Conservation (phyloP, 305 asterid genomes). For the Rubia occidens region DNA sequence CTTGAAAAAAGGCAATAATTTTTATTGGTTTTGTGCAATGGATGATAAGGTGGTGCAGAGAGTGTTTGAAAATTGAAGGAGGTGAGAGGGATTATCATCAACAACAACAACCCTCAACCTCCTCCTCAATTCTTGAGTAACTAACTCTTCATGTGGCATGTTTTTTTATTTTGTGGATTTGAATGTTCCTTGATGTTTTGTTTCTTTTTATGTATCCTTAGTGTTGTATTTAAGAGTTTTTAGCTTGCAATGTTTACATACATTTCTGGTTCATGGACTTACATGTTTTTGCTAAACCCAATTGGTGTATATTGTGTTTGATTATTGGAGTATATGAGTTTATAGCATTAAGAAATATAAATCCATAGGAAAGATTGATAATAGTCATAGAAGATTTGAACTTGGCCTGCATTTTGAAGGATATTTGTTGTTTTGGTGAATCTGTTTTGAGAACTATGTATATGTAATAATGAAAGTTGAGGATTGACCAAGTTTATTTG, state of each 20-base stretch:
- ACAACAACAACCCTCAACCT: slow-evolving; percentile 75
- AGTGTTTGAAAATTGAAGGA: slow-evolving; percentile 83
- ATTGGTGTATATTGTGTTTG: not conserved
- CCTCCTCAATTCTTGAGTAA: slow-evolving; percentile 82
- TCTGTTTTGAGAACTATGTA: not conserved
- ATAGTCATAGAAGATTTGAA: not conserved
- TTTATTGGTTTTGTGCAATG: slow-evolving; percentile 31
- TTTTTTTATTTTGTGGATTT: not conserved
- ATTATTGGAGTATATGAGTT: not conserved
- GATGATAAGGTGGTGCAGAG: slow-evolving; percentile 92
- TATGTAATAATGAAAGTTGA: not conserved
- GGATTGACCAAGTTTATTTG: not conserved
- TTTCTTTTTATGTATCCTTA: too few species aligned
- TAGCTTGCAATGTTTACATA: slow-evolving; percentile 6
- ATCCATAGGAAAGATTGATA: not conserved
- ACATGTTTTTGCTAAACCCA: not conserved
- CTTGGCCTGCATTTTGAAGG: not conserved
- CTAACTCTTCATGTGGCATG: slow-evolving; percentile 90
- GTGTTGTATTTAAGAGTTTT: not conserved
- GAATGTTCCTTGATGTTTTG: not conserved
- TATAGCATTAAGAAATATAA: not conserved
- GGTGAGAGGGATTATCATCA: slow-evolving; percentile 85
- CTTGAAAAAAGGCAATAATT: slow-evolving; percentile 9
- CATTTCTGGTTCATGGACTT: not conserved
- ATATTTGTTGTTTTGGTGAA: not conserved